Evolutionary conservation across 148 eudicot species (phyloP), one percentile per base, ranked within the genome.

Genomic region (Rhododendron henanense): DNA sequence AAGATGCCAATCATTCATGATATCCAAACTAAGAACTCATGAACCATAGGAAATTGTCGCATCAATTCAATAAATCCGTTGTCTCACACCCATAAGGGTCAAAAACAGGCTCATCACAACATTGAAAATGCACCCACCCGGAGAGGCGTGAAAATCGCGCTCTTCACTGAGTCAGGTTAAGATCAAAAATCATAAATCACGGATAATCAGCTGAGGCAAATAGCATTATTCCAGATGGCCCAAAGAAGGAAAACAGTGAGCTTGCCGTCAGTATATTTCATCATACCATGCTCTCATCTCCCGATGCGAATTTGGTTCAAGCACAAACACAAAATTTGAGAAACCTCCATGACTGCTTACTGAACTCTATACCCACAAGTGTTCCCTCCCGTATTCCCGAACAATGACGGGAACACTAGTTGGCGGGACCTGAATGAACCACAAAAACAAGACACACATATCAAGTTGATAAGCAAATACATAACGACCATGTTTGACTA

Each of bases 351-450:
- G 28, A 44, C 28, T 21, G 28, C 28, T 18, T 8, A 39, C 10
- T 23, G 28, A 77, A 39, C 80, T 44, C 80, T 77, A 77, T 41
- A 77, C 23, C 80, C 80, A 77, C 50, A 77, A 39, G 51, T 77
- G 16, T 77, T 77, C 51, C 51, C 80, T 91, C 87, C 94, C 87
- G 83, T 93, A 91, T 79, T 96, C 99, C 41, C 97, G 93, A 88
- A 96, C 98, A 50, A 96, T 93, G 41, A 95, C 50, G 4, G 50
- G 80, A 77, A 77, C 80, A 77, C 80, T 77, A 39, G 80, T 77
- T 45, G 80, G 50, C 15, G 80, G 80, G 23, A 77, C 80, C 80
- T 96, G 90, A 33, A 79, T 53, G 81, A 79, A 85, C 57, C n/a
- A 65, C 48, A 33, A 86, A 33, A 82, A 74, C 67, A 71, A 69